Percentiles rank a stretch among this genome's conserved stretches.
Conservation (phyloP, 1,139 yeast genomes). For the Hyphopichia fennica region DNA sequence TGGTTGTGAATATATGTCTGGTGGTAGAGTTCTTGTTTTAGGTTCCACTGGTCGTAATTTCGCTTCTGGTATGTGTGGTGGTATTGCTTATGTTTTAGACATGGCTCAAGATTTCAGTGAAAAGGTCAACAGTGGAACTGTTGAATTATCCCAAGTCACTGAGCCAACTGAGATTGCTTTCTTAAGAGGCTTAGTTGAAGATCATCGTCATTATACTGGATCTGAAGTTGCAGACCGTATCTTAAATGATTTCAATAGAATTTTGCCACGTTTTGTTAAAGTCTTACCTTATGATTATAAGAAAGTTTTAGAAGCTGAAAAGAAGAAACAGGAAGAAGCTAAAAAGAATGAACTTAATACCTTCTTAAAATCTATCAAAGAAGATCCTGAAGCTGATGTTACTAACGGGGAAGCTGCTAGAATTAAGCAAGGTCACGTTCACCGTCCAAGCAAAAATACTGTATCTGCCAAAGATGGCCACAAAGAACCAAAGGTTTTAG, state of each 20-base stretch:
- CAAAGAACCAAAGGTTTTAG: constrained; percentile 81
- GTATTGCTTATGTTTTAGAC: constrained; percentile 94
- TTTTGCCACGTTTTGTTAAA: constrained; percentile 87
- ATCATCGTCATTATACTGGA: constrained; percentile 91
- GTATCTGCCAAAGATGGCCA: constrained; percentile 36
- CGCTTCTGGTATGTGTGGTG: constrained; percentile 99
- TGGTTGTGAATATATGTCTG: constrained; percentile 99
- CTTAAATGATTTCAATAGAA: constrained; percentile 82
- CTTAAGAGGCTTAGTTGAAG: constrained; percentile 89
- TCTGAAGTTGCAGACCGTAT: constrained; percentile 87
- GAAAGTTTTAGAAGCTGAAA: constrained; percentile 81
- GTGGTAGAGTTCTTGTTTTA: constrained; percentile 93
- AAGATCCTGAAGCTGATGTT: constrained; percentile 82
- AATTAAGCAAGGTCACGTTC: constrained; percentile 49
- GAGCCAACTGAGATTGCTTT: constrained; percentile 95
- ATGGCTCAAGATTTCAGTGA: constrained; percentile 89
- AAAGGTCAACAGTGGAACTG: constrained; percentile 79
- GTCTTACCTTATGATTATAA: constrained; percentile 92
- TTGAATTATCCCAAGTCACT: constrained; percentile 71
- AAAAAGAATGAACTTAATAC: constrained; percentile 59
- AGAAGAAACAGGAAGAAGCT: constrained; percentile 64
- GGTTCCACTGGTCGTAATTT: constrained; percentile 93
- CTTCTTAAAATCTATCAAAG: constrained; percentile 66
- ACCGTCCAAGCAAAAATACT: constrained; percentile 26
- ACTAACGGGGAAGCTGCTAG: constrained; percentile 80